Conservation (phyloP, 1,139 yeast species). For the Diutina sp. region DNA sequence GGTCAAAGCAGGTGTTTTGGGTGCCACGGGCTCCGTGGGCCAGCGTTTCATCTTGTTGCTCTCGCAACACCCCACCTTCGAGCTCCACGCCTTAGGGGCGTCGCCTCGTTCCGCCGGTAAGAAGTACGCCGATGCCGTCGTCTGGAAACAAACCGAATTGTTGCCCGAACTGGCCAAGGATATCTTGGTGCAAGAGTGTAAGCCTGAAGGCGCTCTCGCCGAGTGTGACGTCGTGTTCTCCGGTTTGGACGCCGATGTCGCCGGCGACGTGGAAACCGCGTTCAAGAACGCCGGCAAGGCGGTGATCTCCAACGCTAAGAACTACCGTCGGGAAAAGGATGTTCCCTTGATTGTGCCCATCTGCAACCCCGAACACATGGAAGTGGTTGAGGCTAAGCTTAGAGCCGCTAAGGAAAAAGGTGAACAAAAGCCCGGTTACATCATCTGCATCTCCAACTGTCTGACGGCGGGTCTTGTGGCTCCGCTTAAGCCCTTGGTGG, state of each 20-base stretch:
- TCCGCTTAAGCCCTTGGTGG: conserved; percentile 86
- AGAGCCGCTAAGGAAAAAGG: conserved; percentile 40
- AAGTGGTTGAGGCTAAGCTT: conserved; percentile 53
- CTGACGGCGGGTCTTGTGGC: conserved; percentile 98
- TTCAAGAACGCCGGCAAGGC: conserved; percentile 74
- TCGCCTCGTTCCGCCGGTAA: conserved; percentile 92
- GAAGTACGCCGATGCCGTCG: conserved; percentile 69
- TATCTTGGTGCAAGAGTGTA: conserved; percentile 67
- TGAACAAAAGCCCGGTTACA: conserved; percentile 57
- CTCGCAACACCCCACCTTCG: conserved; percentile 82
- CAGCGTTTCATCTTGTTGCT: conserved; percentile 84
- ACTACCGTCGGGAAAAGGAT: conserved; percentile 76
- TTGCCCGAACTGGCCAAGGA: conserved; percentile 58
- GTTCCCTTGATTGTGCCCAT: conserved; percentile 95
- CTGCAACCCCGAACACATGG: conserved; percentile 87
- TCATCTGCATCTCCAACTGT: conserved; percentile 93
- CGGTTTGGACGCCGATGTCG: conserved; percentile 87
- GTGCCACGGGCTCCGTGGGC: conserved; percentile 97
- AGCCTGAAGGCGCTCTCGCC: conserved; percentile 52
- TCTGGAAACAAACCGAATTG: conserved; percentile 87
- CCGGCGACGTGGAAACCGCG: conserved; percentile 83
- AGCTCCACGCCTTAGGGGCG: conserved; percentile 80
- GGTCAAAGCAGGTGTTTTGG: conserved; percentile 71
- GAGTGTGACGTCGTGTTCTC: conserved; percentile 93
- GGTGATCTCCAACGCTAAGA: conserved; percentile 89